Base-by-base conservation (phyloP, 129 eudicot species). In the Flaveria brownii region DNA sequence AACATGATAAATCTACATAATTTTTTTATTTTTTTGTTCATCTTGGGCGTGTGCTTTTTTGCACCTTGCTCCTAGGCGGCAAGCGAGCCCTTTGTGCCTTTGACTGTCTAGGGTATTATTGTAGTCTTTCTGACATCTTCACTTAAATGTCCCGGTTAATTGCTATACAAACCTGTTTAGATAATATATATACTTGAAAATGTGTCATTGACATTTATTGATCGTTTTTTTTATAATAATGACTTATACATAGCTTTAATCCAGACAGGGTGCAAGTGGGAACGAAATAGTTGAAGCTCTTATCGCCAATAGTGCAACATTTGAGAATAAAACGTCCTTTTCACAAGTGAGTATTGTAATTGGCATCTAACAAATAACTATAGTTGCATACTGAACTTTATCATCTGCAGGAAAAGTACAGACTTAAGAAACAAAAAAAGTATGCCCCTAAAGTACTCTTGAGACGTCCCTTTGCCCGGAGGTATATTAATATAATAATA, bases 221-320 rank as follows among this genome's bases (percentile, higher is more conserved):
- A 8, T 18, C 0, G 7, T 39, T 41, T 42, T 46, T 20, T 47
- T 5, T 18, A 71, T 71, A 25, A 67, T 17, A 17, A 41, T 72
- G 57, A 46, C 80, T 79, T 62, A 36, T 55, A 30, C 22, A 43
- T 51, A 30, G 20, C 50, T 78, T 78, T 42, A 51, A 70, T 84
- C 75, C 88, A 94, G 98, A 78, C 87, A 94, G 80, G 97, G 98
- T 74, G 97, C 86, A 63, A 82, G 81, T 57, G 98, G 98, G 52
- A 82, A 83, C 71, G 93, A 89, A 71, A 94, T 94, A 78, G 96
- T 94, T 80, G 91, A 90, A 86, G 98, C 98, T 63, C 92, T 94
- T 54, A 89, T 91, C 75, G 91, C 97, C 43, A 88, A 94, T 66
- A 94, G 98, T 85, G 88, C 96, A 79, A 94, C 98, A 65, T 93